Evolutionary conservation across 192 early-diverging fungal species (phyloP).

Genomic region (Rhizophagus clarus): DNA sequence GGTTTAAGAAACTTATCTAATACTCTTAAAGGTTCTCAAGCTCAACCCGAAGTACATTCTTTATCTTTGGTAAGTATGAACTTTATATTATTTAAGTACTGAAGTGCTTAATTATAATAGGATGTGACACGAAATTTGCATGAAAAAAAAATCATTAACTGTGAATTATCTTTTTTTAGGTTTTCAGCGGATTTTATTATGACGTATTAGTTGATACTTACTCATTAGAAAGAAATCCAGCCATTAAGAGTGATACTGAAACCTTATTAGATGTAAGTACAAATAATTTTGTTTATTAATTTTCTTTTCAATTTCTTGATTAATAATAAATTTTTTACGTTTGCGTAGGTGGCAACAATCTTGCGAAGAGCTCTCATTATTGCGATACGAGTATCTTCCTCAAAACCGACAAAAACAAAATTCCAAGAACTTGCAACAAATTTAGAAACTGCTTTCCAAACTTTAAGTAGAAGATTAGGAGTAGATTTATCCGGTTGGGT

Average conservation of each 20-base stretch:
- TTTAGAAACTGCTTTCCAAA: not conserved
- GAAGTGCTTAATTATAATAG: too few species aligned
- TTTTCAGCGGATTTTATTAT: conserved; percentile 20
- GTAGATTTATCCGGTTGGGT: not conserved
- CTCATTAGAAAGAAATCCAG: conserved; percentile 5
- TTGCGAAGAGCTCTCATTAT: conserved; percentile 7
- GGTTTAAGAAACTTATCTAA: conserved; percentile 21
- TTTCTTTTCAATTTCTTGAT: not conserved
- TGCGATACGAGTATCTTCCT: not conserved
- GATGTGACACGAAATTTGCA: too few species aligned
- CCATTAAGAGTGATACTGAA: not conserved
- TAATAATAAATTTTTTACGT: not conserved
- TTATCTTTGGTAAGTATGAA: not conserved
- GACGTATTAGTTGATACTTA: conserved; percentile 13
- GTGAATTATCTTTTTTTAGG: not conserved
- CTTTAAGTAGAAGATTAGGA: conserved; percentile 1
- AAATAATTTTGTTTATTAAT: not conserved
- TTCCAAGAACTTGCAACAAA: conserved; percentile 17
- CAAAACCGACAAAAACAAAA: not conserved
- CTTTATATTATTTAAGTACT: not conserved
- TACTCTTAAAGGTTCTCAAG: not conserved
- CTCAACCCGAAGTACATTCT: not conserved
- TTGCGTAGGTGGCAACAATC: not conserved
- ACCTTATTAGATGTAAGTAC: not conserved
- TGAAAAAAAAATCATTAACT: too few species aligned